A percentile compares a stretch with the other conserved stretches of the same genome.
Conservation (phyloP, 2,329 filamentous ascomycete species). For the Geosmithia flava region DNA sequence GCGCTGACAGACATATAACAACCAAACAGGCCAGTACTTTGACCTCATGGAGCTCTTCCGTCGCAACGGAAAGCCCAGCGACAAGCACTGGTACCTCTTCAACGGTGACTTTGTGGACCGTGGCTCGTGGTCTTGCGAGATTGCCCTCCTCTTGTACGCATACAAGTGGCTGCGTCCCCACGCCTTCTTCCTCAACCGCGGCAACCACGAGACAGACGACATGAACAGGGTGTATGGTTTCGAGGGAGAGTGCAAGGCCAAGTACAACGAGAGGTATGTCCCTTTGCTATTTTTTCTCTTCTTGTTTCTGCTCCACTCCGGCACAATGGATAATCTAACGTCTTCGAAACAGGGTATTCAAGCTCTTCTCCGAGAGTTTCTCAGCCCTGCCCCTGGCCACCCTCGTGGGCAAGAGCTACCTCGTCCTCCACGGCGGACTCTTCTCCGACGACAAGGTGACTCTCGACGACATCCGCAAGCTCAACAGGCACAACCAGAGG, state of each 20-base stretch:
- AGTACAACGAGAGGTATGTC: constrained; percentile 70
- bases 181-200: constrained; percentile 88
- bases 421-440: constrained; percentile 86
- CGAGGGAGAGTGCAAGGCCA: constrained; percentile 94
- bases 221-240: constrained; percentile 99
- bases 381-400: constrained; percentile 87
- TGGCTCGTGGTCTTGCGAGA: constrained; percentile 97
- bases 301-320: background rate
- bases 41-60: constrained; percentile 94
- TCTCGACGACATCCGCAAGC: constrained; percentile 84
- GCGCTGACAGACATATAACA: constrained; percentile 8
- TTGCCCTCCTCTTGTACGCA: constrained; percentile 82
- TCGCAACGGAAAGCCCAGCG: constrained; percentile 72
- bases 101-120: constrained; percentile 98
- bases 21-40: constrained; percentile 75
- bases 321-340: background rate
- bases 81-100: constrained; percentile 89
- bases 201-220: constrained; percentile 97
- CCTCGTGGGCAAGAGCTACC: constrained; percentile 78
- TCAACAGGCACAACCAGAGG: constrained; percentile 80
- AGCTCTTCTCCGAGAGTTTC: constrained; percentile 96
- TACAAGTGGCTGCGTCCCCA: constrained; percentile 92
- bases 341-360: constrained; percentile 55
- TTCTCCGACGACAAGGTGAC: constrained; percentile 93
- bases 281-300: too few relatives aligned